Evolutionary conservation across 2,329 filamentous ascomycete species (phyloP), one percentile per base, ranked within the genome.

Genomic region (Amauroascus verrucosus): DNA sequence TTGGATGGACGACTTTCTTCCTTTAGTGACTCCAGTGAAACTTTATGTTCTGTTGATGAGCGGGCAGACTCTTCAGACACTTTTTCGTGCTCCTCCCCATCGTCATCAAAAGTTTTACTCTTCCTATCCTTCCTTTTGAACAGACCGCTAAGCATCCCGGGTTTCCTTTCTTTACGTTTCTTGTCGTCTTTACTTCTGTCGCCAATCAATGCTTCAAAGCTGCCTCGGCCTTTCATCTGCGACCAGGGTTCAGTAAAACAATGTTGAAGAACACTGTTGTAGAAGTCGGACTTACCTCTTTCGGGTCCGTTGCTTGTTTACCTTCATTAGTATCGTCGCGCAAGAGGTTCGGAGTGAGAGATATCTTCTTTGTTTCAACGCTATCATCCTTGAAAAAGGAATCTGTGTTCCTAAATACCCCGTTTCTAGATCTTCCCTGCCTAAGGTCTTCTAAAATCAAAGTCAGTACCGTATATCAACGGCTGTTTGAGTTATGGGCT

Each of bases 351-450:
- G 93, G 93, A 2, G 93, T 98, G 43, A 98, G 79, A 0, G 90
- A 95, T 60, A 98, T 97, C 73, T 97, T 97, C 70, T 94, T 89
- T 2, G 93, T 96, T 69, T 97, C 93, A 35, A 88, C 85, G 30
- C 82, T 88, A 64, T 98, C 91, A 64, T 97, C 93, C 69, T 89
- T 95, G 76, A 96, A 96, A 75, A 97, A 96, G 0, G 91, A 95
- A 70, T 97, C 91, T 3, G 88, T 91, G 65, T 94, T 94, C 58
- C 91, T 81, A 43, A 95, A 79, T 20, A 86, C 91, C 40, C 89
- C 89, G 61, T 95, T 94, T 58, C 85, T 82, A 33, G 88, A 89
- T 65, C 84, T 67, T 64, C 65, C 72, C 61, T 53, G 56, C 30
- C 26, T 38, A 38, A 54, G 32, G 3, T 57, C 55, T 40, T 52